Percentiles rank a stretch among this genome's conserved stretches.
phyloP scores from a whole-genome alignment of 2,329 filamentous ascomycete species.

The Cytospora mali region DNA sequence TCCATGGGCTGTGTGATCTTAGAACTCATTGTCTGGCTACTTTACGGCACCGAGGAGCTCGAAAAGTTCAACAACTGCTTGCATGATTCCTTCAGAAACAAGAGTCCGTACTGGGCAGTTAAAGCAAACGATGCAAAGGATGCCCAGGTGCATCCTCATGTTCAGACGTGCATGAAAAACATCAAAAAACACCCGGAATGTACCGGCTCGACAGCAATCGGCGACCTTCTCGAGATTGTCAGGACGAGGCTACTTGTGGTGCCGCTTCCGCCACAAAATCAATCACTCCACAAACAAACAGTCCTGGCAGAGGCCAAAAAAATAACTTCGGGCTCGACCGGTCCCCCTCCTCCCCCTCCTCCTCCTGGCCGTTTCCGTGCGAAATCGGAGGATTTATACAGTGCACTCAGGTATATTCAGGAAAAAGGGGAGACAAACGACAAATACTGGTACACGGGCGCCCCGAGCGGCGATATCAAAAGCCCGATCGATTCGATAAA shows the following conservation, averaged over 20 bases:
- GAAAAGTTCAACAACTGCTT: neutral
- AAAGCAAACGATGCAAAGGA: too few relatives aligned
- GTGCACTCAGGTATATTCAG: neutral
- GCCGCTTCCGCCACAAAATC: neutral
- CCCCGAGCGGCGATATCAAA: neutral
- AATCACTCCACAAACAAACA: neutral
- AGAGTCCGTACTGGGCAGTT: neutral
- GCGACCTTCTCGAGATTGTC: neutral
- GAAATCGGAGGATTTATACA: neutral
- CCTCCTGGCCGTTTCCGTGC: neutral
- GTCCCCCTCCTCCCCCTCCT: neutral
- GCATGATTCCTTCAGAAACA: neutral
- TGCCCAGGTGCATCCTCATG: neutral
- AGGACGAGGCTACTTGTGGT: constrained; percentile 7
- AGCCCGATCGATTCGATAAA: neutral
- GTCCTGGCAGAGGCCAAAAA: neutral
- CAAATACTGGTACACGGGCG: constrained; percentile 5
- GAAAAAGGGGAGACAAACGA: neutral
- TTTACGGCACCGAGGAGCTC: constrained; percentile 9
- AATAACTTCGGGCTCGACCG: neutral
- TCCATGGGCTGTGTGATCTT: constrained; percentile 13
- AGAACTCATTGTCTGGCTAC: constrained; percentile 17
- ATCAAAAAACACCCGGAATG: constrained; percentile 1
- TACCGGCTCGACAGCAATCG: neutral
- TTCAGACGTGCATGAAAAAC: neutral